These are phyloP conservation scores for Ambrosia hybrid DNA, from an alignment of 140 eudicot genomes.

Conservation along the genomic window DNA sequence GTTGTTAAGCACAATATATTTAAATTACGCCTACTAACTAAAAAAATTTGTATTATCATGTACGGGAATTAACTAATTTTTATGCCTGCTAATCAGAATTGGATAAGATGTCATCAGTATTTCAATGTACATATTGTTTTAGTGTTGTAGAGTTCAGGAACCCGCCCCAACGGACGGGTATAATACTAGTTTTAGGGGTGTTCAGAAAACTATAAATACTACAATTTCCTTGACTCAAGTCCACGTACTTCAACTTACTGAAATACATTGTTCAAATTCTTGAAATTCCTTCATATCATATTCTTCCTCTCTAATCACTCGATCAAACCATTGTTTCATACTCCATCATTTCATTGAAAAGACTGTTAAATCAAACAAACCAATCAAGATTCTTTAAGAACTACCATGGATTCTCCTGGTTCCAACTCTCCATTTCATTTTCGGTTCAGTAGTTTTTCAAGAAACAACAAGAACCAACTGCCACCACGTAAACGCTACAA, in stretches of 20 bases:
- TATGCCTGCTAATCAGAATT: too few species aligned
- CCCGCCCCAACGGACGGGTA: too few species aligned
- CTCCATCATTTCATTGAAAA: constrained; percentile 7
- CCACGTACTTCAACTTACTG: background rate
- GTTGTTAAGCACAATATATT: too few species aligned
- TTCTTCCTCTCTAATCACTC: constrained; percentile 11
- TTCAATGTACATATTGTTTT: too few species aligned
- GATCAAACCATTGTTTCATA: constrained; percentile 4
- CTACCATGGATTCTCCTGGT: constrained; percentile 12
- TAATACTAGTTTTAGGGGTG: too few species aligned
- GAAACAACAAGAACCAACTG: background rate
- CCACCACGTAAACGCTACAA: constrained; percentile 6
- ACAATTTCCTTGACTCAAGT: too few species aligned
- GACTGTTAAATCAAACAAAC: background rate
- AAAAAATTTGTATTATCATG: too few species aligned
- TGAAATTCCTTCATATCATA: background rate
- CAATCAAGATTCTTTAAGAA: background rate
- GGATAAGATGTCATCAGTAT: too few species aligned
- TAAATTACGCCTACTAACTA: too few species aligned
- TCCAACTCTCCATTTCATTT: background rate
- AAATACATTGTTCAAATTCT: background rate
- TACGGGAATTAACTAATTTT: too few species aligned
- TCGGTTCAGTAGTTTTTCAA: background rate
- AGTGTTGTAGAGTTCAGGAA: too few species aligned
- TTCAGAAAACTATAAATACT: too few species aligned